Evolutionary conservation across 495 filamentous ascomycete genomes (phyloP), one percentile per base, ranked within the genome.

Genomic region (Copromyces sp.): DNA sequence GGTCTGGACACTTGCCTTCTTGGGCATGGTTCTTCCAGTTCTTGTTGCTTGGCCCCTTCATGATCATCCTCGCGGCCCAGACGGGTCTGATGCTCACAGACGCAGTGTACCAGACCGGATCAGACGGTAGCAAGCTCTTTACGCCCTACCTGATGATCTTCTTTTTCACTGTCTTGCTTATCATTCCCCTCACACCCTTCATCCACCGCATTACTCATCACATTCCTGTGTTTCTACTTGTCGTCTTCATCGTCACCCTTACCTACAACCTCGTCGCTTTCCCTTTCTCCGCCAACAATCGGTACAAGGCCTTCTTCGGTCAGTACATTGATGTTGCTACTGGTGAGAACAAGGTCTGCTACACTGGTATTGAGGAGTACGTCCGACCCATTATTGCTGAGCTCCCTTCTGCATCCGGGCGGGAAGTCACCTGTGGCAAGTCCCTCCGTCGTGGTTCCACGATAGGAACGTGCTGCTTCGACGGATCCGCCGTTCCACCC

Each of bases 21-120:
- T 97, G 91, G 91, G 87, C 90, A 32, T 99, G 95, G 95, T 79
- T 94, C 41, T 74, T 94, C 24, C 93, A 98, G 78, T 92, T 98
- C 74, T 83, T 99, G 7, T 75, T 97, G 44, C 84, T 93, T 12
- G 90, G 88, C 0, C 94, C 95, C 2, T 87, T 97, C 61, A 85
- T 87, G 44, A 84, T 97, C 72, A 90, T 93, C 38, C 77, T 98
- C 20, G 78, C 90, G 24, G 93, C 88, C 24, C 91, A 95, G 73
- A 84, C 94, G 32, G 90, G 86, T 32, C 86, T 99, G 9, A 79
- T 97, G n/a, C 74, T 93, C 37, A 90, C 90, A 2, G 86, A 89
- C 42, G 89, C 91, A 3, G 82, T 94, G 20, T 85, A 89, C 74
- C 93, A 97, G 79, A 98, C 94, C 0, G 92, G 91, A 42, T 86